Percentiles rank a stretch among this genome's conserved stretches.
Evolutionary conservation across 2,329 filamentous ascomycete species (phyloP).

Genomic region (Thielaviopsis musarum): DNA sequence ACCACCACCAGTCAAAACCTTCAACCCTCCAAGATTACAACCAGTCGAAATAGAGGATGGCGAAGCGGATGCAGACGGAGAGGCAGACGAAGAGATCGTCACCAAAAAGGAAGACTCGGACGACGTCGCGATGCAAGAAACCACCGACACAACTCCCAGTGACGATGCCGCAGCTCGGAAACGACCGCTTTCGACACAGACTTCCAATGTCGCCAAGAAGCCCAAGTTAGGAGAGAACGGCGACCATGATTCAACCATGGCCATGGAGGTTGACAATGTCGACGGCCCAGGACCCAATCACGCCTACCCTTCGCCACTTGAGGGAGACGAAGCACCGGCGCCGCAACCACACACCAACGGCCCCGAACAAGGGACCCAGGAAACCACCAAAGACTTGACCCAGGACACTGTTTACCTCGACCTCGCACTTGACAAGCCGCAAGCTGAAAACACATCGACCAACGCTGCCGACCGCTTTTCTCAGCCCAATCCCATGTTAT

Average conservation of each 20-base stretch:
- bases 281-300: slow-evolving; percentile 33
- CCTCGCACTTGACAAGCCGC: slow-evolving; percentile 26
- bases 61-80: slow-evolving; percentile 18
- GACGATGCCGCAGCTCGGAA: slow-evolving; percentile 8
- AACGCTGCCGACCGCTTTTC: slow-evolving; percentile 17
- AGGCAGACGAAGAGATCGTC: slow-evolving; percentile 11
- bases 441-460: slow-evolving; percentile 9
- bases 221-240: slow-evolving; percentile 11
- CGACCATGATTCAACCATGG: slow-evolving; percentile 14
- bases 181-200: slow-evolving; percentile 9
- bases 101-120: slow-evolving; percentile 10
- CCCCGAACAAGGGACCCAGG: slow-evolving; percentile 47
- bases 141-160: background rate
- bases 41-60: slow-evolving; percentile 18
- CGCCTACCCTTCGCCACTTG: slow-evolving; percentile 48
- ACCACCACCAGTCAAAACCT: background rate
- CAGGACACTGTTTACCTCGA: slow-evolving; percentile 44
- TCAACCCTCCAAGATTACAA: background rate
- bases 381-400: slow-evolving; percentile 44
- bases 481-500: slow-evolving; percentile 42
- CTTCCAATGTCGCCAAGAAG: slow-evolving; percentile 7
- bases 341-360: slow-evolving; percentile 40
- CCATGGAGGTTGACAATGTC: slow-evolving; percentile 42
- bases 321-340: slow-evolving; percentile 37
- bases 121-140: slow-evolving; percentile 8